Conservation (phyloP, 176 grass and related monocot species). For the Secale cereale region DNA sequence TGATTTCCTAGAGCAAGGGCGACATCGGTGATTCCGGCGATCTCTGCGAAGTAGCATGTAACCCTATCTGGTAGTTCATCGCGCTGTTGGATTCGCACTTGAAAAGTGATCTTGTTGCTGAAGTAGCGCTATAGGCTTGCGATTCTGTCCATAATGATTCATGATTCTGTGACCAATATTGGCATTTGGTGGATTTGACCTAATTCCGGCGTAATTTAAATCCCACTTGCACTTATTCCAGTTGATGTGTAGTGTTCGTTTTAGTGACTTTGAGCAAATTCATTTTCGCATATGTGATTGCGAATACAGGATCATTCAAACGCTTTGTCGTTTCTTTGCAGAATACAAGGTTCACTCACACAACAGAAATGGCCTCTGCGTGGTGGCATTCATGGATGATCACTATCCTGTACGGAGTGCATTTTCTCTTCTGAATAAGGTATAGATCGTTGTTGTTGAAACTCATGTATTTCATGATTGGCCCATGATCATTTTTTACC, state of each 20-base stretch:
- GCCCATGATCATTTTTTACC: neutral
- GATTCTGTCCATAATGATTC: neutral
- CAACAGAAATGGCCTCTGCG: slow-evolving; percentile 85
- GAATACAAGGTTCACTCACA: slow-evolving; percentile 92
- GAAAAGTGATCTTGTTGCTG: neutral
- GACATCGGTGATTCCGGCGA: neutral
- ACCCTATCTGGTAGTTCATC: neutral
- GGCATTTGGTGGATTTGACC: neutral
- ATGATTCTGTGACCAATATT: neutral
- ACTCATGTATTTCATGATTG: slow-evolving; percentile 5
- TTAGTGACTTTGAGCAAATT: neutral
- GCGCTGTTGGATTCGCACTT: neutral
- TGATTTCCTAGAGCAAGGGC: neutral
- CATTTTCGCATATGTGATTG: neutral
- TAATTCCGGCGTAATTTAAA: neutral
- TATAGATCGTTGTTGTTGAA: slow-evolving; percentile 4
- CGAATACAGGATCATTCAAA: neutral
- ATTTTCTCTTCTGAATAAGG: slow-evolving; percentile 91
- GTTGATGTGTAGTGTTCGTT: neutral
- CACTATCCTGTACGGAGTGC: slow-evolving; percentile 95
- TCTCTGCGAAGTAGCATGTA: neutral
- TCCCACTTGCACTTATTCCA: neutral
- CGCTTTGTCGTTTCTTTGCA: slow-evolving; percentile 18
- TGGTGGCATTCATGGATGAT: slow-evolving; percentile 89
- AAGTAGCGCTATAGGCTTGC: neutral